A percentile compares a stretch with the other conserved stretches of the same genome.
Evolutionary conservation across 352 stramenopile species (phyloP).

Genomic region (Nothophytophthora sp.): DNA sequence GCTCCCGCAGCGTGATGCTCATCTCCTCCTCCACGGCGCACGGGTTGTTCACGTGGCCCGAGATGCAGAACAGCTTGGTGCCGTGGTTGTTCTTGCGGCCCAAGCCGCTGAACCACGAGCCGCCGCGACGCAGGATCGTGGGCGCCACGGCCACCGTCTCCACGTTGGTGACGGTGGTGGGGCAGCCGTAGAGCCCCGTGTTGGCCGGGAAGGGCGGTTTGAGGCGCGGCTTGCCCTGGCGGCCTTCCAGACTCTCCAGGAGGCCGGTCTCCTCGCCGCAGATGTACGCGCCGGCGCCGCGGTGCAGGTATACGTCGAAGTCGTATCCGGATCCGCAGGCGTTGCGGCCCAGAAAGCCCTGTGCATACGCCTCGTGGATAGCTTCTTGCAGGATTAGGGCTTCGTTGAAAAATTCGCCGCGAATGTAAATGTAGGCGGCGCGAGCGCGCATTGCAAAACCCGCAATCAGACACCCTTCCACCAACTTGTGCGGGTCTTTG

Average conservation of each 20-base stretch:
- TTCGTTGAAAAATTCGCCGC: conserved; percentile 99
- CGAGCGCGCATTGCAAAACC: conserved; percentile 99
- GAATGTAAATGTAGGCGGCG: conserved; percentile 99
- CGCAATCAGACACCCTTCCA: conserved; percentile 98
- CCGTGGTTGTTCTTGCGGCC: conserved; percentile 98
- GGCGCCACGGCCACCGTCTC: conserved; percentile 98
- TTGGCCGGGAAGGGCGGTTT: conserved; percentile 99
- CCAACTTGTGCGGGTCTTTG: conserved; percentile 99
- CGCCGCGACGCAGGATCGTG: conserved; percentile 97
- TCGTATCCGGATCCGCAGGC: conserved; percentile 98
- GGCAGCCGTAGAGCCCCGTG: conserved; percentile 99
- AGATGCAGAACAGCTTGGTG: conserved; percentile 99
- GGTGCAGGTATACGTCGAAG: conserved; percentile 99
- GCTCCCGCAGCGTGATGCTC: conserved; percentile 97
- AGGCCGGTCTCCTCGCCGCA: conserved; percentile 99
- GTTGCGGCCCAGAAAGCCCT: conserved; percentile 96
- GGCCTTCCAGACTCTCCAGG: conserved; percentile 98
- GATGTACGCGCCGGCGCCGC: conserved; percentile 99
- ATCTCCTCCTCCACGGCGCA: conserved; percentile 99
- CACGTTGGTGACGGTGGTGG: conserved; percentile 99
- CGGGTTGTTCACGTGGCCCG: conserved; percentile 99
- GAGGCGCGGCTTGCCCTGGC: conserved; percentile 97
- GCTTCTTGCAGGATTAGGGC: conserved; percentile 97
- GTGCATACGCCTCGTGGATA: conserved; percentile 99
- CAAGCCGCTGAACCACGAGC: conserved; percentile 96